Percentiles rank a stretch among this genome's conserved stretches.
Conservation (phyloP, 2,329 filamentous ascomycete genomes). For the Aspergillus sp. region DNA sequence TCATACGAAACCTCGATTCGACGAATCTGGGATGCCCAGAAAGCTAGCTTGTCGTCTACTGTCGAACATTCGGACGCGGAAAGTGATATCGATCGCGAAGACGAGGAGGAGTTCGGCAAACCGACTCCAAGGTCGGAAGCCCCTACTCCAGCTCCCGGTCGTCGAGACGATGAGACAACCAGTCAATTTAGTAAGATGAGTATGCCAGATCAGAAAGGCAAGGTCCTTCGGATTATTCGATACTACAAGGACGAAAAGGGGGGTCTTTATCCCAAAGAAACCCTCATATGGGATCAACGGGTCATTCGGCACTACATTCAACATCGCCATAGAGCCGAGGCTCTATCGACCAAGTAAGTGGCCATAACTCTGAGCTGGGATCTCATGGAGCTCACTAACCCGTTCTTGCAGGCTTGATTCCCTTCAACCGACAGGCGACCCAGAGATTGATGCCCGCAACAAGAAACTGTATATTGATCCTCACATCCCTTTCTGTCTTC, state of each 20-base stretch:
- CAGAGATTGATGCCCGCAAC: slow-evolving; percentile 63
- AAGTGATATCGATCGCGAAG: slow-evolving; percentile 58
- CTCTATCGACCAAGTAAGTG: slow-evolving; percentile 71
- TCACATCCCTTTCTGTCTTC: neutral
- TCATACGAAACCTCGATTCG: slow-evolving; percentile 90
- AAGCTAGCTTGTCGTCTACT: slow-evolving; percentile 69
- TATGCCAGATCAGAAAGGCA: slow-evolving; percentile 67
- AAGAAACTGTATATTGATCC: slow-evolving; percentile 53
- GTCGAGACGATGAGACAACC: slow-evolving; percentile 70
- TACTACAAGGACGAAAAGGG: slow-evolving; percentile 63
- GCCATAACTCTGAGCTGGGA: neutral
- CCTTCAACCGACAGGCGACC: slow-evolving; percentile 64
- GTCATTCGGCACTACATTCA: slow-evolving; percentile 89
- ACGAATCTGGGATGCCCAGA: slow-evolving; percentile 89
- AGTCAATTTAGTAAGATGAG: slow-evolving; percentile 76
- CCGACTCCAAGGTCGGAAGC: slow-evolving; percentile 67
- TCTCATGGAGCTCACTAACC: slow-evolving; percentile 7
- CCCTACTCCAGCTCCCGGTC: slow-evolving; percentile 56
- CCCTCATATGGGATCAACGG: slow-evolving; percentile 72
- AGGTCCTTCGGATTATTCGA: slow-evolving; percentile 71
- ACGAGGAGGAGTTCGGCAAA: slow-evolving; percentile 49
- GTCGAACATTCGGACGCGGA: slow-evolving; percentile 75
- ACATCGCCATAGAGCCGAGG: slow-evolving; percentile 68
- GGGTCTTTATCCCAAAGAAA: slow-evolving; percentile 59
- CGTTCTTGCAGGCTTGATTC: slow-evolving; percentile 52